Base-by-base conservation (phyloP, 31 red algal species). In the Bonnemaisonia californica region DNA sequence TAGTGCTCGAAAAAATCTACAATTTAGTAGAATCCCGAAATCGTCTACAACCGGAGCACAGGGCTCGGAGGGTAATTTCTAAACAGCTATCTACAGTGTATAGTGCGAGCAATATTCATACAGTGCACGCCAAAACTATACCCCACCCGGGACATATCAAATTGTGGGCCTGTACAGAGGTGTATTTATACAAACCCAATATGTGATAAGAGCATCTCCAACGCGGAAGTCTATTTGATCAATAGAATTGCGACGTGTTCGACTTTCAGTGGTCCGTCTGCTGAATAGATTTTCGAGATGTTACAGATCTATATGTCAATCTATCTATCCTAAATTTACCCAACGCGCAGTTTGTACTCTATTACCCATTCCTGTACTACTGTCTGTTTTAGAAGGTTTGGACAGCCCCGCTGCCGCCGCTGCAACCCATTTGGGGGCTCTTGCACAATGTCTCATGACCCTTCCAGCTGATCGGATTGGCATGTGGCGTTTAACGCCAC, bases 371-470 rank as follows among this genome's bases (percentile, higher is more conserved):
- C 12, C 61, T 66, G 26, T 28, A 11, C 12, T 26, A 27, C 61
- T 23, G 61, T 66, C 61, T 23, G 12, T 23, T 66, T 66, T 66
- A 11, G 12, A 23, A 66, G 26, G 12, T 66, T 28, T 66, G 12
- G 18, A 13, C 61, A 28, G 61, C 18, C 26, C 61, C 18, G 26
- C 61, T 66, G 12, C 26, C 61, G 26, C 18, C 61, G 29, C n/a
- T n/a, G n/a, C n/a, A 66, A 66, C 61, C 61, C 61, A 66, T 66
- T n/a, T n/a, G n/a, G n/a, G n/a, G n/a, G 26, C 18, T 66, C 61
- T 13, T 66, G 26, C 61, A 66, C 26, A 12, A 66, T 66, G 26
- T 66, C 61, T 12, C 12, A 66, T 66, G 61, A 13, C 26, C 12
- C 61, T 23, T 66, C 26, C 18, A 11, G 29, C 11, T 28, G 11